phyloP scores from a whole-genome alignment of 176 grass and related monocot species.

The Triticum timopheevii region DNA sequence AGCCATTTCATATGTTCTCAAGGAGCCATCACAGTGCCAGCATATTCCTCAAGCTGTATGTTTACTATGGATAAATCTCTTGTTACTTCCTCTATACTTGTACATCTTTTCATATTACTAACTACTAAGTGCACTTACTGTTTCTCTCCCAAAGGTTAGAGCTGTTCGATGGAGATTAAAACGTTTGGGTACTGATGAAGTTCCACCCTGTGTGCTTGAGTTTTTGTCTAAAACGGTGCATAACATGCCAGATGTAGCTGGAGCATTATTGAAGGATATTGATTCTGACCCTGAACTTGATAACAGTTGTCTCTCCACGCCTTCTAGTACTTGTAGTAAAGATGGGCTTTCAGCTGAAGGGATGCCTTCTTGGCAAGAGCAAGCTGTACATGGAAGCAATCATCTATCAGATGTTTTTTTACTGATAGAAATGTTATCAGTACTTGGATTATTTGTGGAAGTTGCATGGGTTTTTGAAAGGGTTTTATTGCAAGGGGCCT shows the following conservation, averaged over 20 bases:
- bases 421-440: constrained; percentile 82
- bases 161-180: constrained; percentile 72
- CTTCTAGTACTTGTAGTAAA: constrained; percentile 45
- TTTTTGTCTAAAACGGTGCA: constrained; percentile 74
- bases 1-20: constrained; percentile 74
- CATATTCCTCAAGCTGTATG: constrained; percentile 79
- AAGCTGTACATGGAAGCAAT: constrained; percentile 50
- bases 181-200: constrained; percentile 59
- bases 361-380: constrained; percentile 64
- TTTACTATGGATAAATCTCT: constrained; percentile 29
- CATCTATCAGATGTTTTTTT: constrained; percentile 85
- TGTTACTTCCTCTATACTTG: constrained; percentile 23
- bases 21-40: constrained; percentile 69
- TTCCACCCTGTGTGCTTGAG: constrained; percentile 74
- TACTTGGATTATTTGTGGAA: constrained; percentile 75
- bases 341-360: constrained; percentile 68
- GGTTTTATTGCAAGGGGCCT: constrained; percentile 56
- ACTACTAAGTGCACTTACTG: constrained; percentile 6
- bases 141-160: constrained; percentile 42
- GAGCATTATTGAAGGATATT: constrained; percentile 78
- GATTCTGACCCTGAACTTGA: constrained; percentile 75
- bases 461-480: constrained; percentile 75
- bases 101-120: constrained; percentile 18
- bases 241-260: constrained; percentile 67
- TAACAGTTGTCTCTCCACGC: constrained; percentile 29